Percentiles rank a stretch among this genome's conserved stretches.
phyloP scores from a whole-genome alignment of 2,329 filamentous ascomycete genomes.

The Chrysoporthe austroafricana region DNA sequence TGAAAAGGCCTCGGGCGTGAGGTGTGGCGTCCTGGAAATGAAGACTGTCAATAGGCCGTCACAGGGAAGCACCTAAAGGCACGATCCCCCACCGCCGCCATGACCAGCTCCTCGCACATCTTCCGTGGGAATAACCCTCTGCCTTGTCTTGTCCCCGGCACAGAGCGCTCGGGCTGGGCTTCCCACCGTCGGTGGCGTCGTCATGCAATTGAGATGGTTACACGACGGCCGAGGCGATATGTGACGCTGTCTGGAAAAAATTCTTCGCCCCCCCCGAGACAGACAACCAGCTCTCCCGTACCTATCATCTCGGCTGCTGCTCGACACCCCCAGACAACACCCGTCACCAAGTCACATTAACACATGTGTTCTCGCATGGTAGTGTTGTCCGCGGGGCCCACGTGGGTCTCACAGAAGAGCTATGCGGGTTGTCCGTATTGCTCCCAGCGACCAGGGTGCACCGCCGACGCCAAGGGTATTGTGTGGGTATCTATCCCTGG shows the following conservation, averaged over 20 bases:
- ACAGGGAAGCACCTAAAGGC: background rate
- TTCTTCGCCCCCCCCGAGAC: background rate
- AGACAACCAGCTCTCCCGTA: background rate
- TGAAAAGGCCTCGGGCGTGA: background rate
- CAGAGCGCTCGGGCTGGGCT: background rate
- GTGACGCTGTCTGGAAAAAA: background rate
- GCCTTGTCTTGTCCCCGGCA: background rate
- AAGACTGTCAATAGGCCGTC: background rate
- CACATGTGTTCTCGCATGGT: slow-evolving; percentile 3
- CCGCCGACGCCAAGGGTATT: background rate
- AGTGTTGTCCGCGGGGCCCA: slow-evolving; percentile 9
- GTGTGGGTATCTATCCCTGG: background rate
- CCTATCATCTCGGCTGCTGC: background rate
- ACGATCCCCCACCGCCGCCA: no score
- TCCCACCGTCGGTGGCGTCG: background rate
- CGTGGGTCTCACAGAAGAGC: slow-evolving; percentile 7
- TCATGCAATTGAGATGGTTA: background rate
- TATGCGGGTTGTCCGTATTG: background rate
- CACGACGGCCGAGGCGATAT: background rate
- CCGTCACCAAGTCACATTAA: background rate
- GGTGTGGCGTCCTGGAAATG: background rate
- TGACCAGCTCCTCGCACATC: background rate
- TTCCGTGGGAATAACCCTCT: background rate
- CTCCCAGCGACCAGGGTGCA: background rate
- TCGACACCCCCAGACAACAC: background rate